Evolutionary conservation across 1,284 basidiomycete genomes (phyloP).

Genomic region (Flammula alnicola): DNA sequence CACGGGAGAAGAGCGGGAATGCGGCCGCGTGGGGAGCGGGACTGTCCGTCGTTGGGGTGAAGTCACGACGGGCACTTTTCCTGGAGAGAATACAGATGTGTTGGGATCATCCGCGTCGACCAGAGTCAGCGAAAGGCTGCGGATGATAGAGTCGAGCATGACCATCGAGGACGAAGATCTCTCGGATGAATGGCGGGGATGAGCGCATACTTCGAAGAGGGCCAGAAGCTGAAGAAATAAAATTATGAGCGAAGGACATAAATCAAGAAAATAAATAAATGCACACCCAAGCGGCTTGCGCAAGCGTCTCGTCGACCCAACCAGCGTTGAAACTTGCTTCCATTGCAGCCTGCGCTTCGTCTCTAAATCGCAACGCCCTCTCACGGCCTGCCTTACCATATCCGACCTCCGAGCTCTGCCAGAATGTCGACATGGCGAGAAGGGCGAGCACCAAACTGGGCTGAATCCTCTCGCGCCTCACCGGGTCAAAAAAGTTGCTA

Average conservation of each 20-base stretch:
- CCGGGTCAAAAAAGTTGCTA: slow-evolving; percentile 57
- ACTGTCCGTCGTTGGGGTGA: slow-evolving; percentile 16
- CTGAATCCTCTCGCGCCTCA: slow-evolving; percentile 60
- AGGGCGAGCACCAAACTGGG: slow-evolving; percentile 67
- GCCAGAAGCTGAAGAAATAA: slow-evolving; percentile 55
- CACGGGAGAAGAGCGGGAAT: slow-evolving; percentile 6
- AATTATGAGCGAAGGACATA: slow-evolving; percentile 9
- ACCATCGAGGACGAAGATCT: slow-evolving; percentile 62
- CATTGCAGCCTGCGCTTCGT: slow-evolving; percentile 71
- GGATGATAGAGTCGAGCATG: slow-evolving; percentile 70
- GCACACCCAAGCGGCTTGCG: slow-evolving; percentile 76
- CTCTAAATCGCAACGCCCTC: slow-evolving; percentile 60
- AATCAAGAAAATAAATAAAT: slow-evolving; percentile 1
- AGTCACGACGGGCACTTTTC: slow-evolving; percentile 42
- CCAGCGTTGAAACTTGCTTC: slow-evolving; percentile 71
- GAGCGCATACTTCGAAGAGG: slow-evolving; percentile 72
- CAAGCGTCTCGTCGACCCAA: slow-evolving; percentile 72
- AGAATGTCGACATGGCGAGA: slow-evolving; percentile 69
- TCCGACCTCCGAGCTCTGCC: slow-evolving; percentile 69
- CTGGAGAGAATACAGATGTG: slow-evolving; percentile 51
- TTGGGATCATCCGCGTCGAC: slow-evolving; percentile 47
- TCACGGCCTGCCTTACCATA: slow-evolving; percentile 51
- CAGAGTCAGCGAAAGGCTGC: slow-evolving; percentile 55
- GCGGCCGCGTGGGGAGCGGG: slow-evolving; percentile 26
- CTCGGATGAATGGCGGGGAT: slow-evolving; percentile 58